Base-by-base conservation (phyloP, 257 asterid genomes). In the Haberlea rhodopensis region DNA sequence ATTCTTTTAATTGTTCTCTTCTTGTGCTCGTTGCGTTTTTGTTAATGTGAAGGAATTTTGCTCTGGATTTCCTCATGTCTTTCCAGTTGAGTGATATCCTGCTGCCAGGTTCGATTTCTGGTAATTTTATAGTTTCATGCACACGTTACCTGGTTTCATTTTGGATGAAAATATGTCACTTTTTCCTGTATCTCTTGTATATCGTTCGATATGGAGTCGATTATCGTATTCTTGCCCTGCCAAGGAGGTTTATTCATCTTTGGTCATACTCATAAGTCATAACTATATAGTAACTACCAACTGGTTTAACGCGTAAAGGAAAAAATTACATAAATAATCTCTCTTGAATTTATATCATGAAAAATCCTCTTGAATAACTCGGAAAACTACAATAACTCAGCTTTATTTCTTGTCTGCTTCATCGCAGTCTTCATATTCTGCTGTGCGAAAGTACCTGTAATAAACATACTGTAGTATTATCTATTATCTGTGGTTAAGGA, bases 401-500 rank as follows among this genome's bases (percentile, higher is more conserved):
- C 16, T 43, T 5, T 43, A 43, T 1, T 16, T 43, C 51, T 78
- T 74, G 4, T 56, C 57, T 7, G 23, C 70, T 54, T 70, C 73
- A 6, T 5, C 1, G 71, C 72, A 76, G 52, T 73, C 69, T 58
- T 66, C 82, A 23, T 45, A 32, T 58, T 63, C 75, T 53, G 79
- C 71, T 52, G 57, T 65, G 49, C 71, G 72, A 19, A 72, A 45
- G 46, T 82, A 71, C 67, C 79, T 78, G 81, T 89, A 91, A 78
- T 87, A 91, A 27, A 87, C 76, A 62, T 88, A 91, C 66, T 91
- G 98, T 21, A 80, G 46, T 71, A 88, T 86, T 68, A 90, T 90
- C 97, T 90, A 61, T 68, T 8, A 55, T 49, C 26, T 65, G 60
- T 40, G 6, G 73, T 83, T 71, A 80, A 87, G 89, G 85, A 27